A percentile compares a stretch with the other conserved stretches of the same genome.
Evolutionary conservation across 768 basidiomycete species (phyloP).

Genomic region (Pleurotus eryngii): DNA sequence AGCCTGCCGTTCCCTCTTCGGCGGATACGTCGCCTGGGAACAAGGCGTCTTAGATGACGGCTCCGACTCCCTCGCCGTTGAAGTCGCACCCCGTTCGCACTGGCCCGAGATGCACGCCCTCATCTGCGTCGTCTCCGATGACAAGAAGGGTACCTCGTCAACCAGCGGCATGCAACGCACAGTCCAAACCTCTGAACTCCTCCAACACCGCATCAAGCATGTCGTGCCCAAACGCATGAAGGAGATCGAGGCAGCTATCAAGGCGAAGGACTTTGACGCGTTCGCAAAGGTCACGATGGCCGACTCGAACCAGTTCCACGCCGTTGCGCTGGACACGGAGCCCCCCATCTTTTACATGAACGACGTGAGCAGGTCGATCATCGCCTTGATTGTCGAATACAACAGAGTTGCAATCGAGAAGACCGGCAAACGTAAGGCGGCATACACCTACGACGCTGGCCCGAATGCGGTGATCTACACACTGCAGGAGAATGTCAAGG

Average conservation of each 20-base stretch:
- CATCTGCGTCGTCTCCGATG: constrained; percentile 94
- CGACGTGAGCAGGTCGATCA: constrained; percentile 93
- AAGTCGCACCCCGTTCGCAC: constrained; percentile 80
- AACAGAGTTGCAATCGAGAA: constrained; percentile 71
- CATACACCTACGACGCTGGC: constrained; percentile 99
- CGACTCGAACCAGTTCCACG: constrained; percentile 99
- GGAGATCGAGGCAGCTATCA: constrained; percentile 78
- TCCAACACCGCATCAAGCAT: constrained; percentile 82
- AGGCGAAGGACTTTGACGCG: constrained; percentile 72
- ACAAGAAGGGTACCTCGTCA: constrained; percentile 93
- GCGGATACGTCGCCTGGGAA: constrained; percentile 97
- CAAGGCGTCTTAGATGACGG: constrained; percentile 67
- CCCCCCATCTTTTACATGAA: constrained; percentile 99
- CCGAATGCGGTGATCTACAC: constrained; percentile 99
- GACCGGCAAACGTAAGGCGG: constrained; percentile 68
- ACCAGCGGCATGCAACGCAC: constrained; percentile 98
- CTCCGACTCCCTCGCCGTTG: constrained; percentile 80
- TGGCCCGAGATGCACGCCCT: constrained; percentile 97
- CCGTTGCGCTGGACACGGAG: constrained; percentile 92
- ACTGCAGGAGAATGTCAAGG: constrained; percentile 67
- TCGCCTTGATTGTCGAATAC: constrained; percentile 86
- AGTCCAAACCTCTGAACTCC: constrained; percentile 84
- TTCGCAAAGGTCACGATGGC: constrained; percentile 95
- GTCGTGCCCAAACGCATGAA: constrained; percentile 90
- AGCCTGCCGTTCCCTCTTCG: constrained; percentile 95